These are phyloP conservation scores for Psilocybe cubensis DNA, from an alignment of 768 basidiomycete species.

Conservation along the genomic window DNA sequence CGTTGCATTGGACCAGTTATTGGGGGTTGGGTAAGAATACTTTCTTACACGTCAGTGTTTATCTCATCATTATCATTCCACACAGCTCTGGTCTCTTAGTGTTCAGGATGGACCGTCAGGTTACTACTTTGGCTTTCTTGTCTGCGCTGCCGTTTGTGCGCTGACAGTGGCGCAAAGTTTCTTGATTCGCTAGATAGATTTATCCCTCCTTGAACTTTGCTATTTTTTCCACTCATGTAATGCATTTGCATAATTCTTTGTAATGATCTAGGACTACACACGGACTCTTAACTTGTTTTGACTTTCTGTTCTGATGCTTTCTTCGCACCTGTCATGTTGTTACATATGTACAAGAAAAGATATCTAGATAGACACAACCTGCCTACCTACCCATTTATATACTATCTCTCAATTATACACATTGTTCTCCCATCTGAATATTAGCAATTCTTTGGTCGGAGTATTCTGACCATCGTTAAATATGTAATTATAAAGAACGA, in stretches of 20 bases:
- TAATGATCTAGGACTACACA: not conserved
- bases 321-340: not conserved
- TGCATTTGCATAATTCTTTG: too few species aligned
- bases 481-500: too few species aligned
- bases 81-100: constrained; percentile 75
- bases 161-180: constrained; percentile 72
- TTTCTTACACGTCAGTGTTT: not conserved
- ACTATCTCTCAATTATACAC: not conserved
- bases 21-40: constrained; percentile 74
- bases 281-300: not conserved
- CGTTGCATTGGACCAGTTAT: constrained; percentile 88
- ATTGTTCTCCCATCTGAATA: not conserved
- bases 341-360: not conserved
- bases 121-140: constrained; percentile 76
- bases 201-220: not conserved
- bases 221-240: not conserved
- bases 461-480: too few species aligned
- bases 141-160: constrained; percentile 63
- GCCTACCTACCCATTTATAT: not conserved
- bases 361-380: constrained; percentile 1
- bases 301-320: not conserved
- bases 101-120: constrained; percentile 70
- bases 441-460: too few species aligned
- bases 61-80: constrained; percentile 11
- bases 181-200: constrained; percentile 61